A percentile compares a stretch with the other conserved stretches of the same genome.
Evolutionary conservation across 257 asterid species (phyloP).

Genomic region (Paulownia fortunei): DNA sequence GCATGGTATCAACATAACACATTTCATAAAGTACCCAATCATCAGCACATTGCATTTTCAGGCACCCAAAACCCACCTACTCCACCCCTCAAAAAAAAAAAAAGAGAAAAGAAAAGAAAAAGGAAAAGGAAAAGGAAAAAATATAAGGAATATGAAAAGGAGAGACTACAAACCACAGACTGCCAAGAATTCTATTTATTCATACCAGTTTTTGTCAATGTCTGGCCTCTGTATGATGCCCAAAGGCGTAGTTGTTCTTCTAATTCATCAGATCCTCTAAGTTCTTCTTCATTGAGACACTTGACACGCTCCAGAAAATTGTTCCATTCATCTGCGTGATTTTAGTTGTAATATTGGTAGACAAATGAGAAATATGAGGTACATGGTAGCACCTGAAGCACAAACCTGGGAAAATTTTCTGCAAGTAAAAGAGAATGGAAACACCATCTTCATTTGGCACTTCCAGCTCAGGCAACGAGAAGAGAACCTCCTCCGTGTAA

Average conservation of each 20-base stretch:
- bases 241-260: constrained; percentile 91
- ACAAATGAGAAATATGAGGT: constrained; percentile 41
- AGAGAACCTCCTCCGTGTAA: constrained; percentile 89
- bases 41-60: neutral
- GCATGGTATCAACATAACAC: neutral
- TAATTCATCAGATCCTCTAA: constrained; percentile 66
- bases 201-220: constrained; percentile 84
- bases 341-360: constrained; percentile 23
- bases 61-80: constrained; percentile 9
- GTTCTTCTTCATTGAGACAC: constrained; percentile 67
- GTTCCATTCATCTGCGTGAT: constrained; percentile 82
- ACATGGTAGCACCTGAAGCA: constrained; percentile 37
- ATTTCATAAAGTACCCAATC: neutral
- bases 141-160: neutral
- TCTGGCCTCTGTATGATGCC: constrained; percentile 97
- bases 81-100: neutral
- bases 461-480: constrained; percentile 84
- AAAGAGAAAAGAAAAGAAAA: neutral
- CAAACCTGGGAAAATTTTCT: constrained; percentile 93
- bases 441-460: constrained; percentile 93
- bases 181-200: constrained; percentile 39
- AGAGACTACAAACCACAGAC: constrained; percentile 34
- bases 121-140: neutral
- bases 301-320: constrained; percentile 85
- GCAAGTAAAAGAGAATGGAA: constrained; percentile 86